Conservation (phyloP, 2,329 filamentous ascomycete species). For the Cercospora berteroae region DNA sequence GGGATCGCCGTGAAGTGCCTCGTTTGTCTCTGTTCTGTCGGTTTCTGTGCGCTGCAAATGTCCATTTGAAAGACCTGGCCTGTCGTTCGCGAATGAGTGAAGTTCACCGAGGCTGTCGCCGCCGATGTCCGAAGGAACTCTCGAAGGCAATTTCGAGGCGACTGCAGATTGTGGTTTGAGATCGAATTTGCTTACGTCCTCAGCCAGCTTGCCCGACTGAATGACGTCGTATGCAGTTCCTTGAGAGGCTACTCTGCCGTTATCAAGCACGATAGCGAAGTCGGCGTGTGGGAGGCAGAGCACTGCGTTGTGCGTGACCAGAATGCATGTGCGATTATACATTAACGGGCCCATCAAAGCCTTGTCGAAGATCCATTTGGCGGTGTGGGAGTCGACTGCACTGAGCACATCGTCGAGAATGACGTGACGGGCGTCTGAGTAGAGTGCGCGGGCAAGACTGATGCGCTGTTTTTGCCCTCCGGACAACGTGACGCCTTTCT, state of each 20-base stretch:
- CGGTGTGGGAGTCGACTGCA: constrained; percentile 94
- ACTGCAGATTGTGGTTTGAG: constrained; percentile 68
- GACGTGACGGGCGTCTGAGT: constrained; percentile 87
- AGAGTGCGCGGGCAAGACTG: constrained; percentile 92
- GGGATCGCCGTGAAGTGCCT: constrained; percentile 43
- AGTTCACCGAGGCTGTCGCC: constrained; percentile 47
- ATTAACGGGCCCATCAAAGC: constrained; percentile 88
- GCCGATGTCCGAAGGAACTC: constrained; percentile 70
- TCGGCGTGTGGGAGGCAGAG: constrained; percentile 78
- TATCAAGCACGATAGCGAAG: constrained; percentile 81
- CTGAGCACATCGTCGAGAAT: constrained; percentile 93
- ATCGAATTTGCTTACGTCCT: constrained; percentile 68
- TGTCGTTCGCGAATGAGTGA: constrained; percentile 38
- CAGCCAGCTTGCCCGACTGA: constrained; percentile 81
- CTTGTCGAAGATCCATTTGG: constrained; percentile 96
- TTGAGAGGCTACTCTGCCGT: constrained; percentile 74
- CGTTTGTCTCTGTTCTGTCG: constrained; percentile 31
- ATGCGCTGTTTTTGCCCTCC: constrained; percentile 98
- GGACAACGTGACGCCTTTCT: constrained; percentile 95
- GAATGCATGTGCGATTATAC: constrained; percentile 82
- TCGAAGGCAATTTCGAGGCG: constrained; percentile 72
- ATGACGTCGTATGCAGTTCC: constrained; percentile 78
- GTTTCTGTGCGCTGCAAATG: constrained; percentile 38
- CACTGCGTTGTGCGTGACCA: constrained; percentile 94
- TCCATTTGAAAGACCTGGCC: constrained; percentile 46